A percentile compares a stretch with the other conserved stretches of the same genome.
Evolutionary conservation across 2,329 filamentous ascomycete species (phyloP).

Genomic region (Talaromyces atroroseus): DNA sequence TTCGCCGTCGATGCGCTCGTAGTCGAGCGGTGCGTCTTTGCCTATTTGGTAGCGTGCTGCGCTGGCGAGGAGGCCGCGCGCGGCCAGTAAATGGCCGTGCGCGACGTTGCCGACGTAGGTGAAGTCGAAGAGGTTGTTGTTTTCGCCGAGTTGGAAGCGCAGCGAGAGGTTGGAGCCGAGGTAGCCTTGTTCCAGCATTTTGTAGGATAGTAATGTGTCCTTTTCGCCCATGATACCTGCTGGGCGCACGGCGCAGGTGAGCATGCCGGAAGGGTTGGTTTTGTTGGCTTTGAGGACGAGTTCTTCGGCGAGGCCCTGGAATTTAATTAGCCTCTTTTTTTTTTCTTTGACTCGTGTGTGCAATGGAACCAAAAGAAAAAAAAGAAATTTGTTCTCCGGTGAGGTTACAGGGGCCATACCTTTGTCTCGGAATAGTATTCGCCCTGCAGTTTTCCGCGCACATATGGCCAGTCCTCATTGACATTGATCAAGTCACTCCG

Average conservation of each 20-base stretch:
- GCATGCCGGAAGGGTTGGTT: constrained; percentile 49
- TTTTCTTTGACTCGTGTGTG: not conserved
- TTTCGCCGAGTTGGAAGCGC: constrained; percentile 73
- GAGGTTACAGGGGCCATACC: constrained; percentile 40
- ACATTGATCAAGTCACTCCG: constrained; percentile 73
- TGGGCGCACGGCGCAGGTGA: constrained; percentile 77
- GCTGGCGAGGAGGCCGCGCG: constrained; percentile 63
- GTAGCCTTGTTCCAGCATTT: constrained; percentile 66
- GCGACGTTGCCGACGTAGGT: constrained; percentile 65
- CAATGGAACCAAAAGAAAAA: not conserved
- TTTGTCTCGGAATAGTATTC: constrained; percentile 92
- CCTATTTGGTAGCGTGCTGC: constrained; percentile 38
- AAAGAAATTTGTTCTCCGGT: not conserved
- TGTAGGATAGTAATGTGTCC: constrained; percentile 69
- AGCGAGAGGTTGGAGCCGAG: constrained; percentile 56
- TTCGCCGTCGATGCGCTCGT: constrained; percentile 75
- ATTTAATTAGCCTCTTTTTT: not conserved
- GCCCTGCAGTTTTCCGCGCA: constrained; percentile 63
- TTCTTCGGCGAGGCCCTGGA: constrained; percentile 69
- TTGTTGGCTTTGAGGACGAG: constrained; percentile 74
- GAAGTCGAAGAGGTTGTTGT: constrained; percentile 65
- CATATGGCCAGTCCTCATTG: constrained; percentile 74
- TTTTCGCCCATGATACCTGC: constrained; percentile 88
- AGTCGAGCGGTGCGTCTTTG: constrained; percentile 59
- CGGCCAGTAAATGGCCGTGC: constrained; percentile 78